phyloP scores from a whole-genome alignment of 345 rosid species.

The Odontarrhena argentea region DNA sequence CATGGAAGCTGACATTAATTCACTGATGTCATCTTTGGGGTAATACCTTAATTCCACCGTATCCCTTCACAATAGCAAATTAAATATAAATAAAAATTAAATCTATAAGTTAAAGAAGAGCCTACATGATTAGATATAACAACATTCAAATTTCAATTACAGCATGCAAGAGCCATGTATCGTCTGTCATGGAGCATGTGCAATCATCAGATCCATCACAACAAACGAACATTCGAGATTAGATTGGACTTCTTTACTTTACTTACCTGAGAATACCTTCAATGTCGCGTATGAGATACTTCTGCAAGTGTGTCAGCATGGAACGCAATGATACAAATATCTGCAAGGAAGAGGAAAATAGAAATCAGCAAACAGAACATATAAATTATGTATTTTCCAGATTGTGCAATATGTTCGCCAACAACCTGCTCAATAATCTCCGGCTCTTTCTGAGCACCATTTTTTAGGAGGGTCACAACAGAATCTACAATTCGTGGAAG shows the following conservation, averaged over 20 bases:
- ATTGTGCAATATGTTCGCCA: conserved; percentile 10
- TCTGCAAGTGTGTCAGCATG: conserved; percentile 68
- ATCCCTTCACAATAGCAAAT: conserved; percentile 51
- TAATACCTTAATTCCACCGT: conserved; percentile 70
- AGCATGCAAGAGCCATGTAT: conserved; percentile 10
- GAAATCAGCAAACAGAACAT: conserved; percentile 11
- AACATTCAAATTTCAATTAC: neutral
- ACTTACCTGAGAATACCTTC: conserved; percentile 66
- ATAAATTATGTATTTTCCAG: neutral
- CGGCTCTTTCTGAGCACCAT: conserved; percentile 85
- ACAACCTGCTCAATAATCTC: conserved; percentile 90
- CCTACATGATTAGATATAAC: neutral
- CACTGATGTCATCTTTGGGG: conserved; percentile 63
- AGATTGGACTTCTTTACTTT: conserved; percentile 21
- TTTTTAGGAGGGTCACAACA: conserved; percentile 59
- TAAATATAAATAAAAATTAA: conserved; percentile 1
- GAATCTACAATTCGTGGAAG: conserved; percentile 65
- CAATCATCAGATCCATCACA: conserved; percentile 25
- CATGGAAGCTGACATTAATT: conserved; percentile 71
- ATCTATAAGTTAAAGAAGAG: neutral
- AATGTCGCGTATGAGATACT: conserved; percentile 59
- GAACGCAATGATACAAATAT: conserved; percentile 73
- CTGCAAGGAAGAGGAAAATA: conserved; percentile 47
- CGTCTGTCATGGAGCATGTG: conserved; percentile 16
- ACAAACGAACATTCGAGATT: conserved; percentile 14